Evolutionary conservation across 139 green algal species (phyloP), one percentile per base, ranked within the genome.

Genomic region (Marvania coccoides): DNA sequence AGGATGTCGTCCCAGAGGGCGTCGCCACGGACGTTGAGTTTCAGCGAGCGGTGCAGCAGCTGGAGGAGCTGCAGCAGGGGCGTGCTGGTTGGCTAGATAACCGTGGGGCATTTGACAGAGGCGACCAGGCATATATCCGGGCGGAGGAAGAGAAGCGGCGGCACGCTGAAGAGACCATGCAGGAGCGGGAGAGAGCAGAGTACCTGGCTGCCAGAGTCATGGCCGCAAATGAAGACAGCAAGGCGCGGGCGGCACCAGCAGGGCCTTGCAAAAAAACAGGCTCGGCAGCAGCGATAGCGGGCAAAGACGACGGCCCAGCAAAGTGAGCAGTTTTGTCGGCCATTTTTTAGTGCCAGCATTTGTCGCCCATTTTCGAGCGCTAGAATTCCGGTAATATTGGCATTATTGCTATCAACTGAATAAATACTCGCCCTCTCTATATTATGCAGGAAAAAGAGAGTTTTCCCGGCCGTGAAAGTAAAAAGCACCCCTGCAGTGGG

Each of bases 41-140:
- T 30, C 36, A 73, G 26, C 56, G 36, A n/a, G 10, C 36, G 30
- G 55, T 73, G 54, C 34, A 30, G 59, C 63, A 83, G 66, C 74
- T 86, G 59, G 78, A 87, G 39, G 81, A 84, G 53, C 71, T 76
- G 19, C 75, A 87, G 48, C 54, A 73, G 14, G 70, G 72, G 8
- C 61, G 74, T 15, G 39, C 26, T n/a, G 79, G 79, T 34, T 87
- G 79, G 68, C 59, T 87, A 1, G 75, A 80, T 67, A 75, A 70
- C 1, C 15, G 15, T 14, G 70, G 69, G 70, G 81, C 81, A 6
- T 85, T 87, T 64, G 81, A 87, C 63, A 81, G 80, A 42, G 67
- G 66, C 15, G 81, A 87, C 67, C 58, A 81, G 14, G 57, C 84
- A 8, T 86, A 83, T 58, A 35, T 86, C 3, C 56, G 71, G 7